Base-by-base conservation (phyloP, 306 rosid species). In the Lupinus albus region DNA sequence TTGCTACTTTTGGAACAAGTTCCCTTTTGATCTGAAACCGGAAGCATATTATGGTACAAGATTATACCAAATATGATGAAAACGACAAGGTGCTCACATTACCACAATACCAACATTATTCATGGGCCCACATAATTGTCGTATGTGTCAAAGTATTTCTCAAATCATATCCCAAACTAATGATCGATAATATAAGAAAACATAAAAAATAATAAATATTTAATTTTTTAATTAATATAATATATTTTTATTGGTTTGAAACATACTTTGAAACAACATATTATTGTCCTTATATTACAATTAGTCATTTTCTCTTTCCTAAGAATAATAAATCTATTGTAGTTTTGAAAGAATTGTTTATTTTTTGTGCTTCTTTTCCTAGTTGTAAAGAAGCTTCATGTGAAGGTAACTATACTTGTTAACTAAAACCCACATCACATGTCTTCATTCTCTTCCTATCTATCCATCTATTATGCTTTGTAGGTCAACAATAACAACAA, bases 21-120 rank as follows among this genome's bases (percentile, higher is more conserved):
- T 77, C 76, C 45, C 35, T 68, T 79, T 59, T 69, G 72, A 79
- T 64, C 50, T 67, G 60, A 75, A 78, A 68, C 32, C 58, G 71
- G 81, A 72, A 79, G 13, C 46, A 71, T 46, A 71, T 64, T 64
- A 73, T 18, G 73, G 68, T 45, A 79, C 80, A 69, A 25, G 78
- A 77, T 76, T 73, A 83, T 74, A 62, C 67, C 80, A 74, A 66
- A 65, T 62, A 57, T 44, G 70, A 78, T 54, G 85, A 82, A 82
- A 88, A 84, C 79, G 89, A 88, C 89, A 81, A 86, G 72, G 75
- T 82, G 86, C 79, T 82, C 90, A 89, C 92, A 86, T 82, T 87
- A 79, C 78, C 87, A 68, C 71, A 59, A 61, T 75, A 78, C 48
- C 76, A 65, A 46, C 85, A 85, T 78, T 74, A 77, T 62, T 76